Evolutionary conservation across 139 green algal species (phyloP).

Genomic region (Ulvella scutata): DNA sequence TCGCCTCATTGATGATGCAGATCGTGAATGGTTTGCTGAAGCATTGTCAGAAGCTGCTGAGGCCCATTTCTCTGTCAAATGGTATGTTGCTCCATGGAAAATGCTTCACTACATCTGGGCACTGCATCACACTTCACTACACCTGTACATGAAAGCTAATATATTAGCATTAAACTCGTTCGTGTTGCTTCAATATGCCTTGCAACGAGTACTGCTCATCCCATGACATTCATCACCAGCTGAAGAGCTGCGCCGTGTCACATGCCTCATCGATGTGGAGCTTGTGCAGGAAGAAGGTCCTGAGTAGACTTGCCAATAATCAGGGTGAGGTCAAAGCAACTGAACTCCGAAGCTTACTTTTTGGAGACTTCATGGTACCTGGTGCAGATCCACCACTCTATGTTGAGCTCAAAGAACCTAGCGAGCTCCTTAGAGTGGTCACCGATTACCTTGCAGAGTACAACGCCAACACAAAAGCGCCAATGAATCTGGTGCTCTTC

Average conservation of each 20-base stretch:
- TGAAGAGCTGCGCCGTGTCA: too few relatives aligned
- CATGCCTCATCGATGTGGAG: background rate
- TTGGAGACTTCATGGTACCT: conserved; percentile 26
- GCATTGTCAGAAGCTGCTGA: background rate
- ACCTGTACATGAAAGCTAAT: too few relatives aligned
- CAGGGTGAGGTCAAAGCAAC: conserved; percentile 7
- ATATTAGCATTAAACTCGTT: too few relatives aligned
- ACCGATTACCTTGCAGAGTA: conserved; percentile 43
- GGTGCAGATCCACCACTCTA: conserved; percentile 36
- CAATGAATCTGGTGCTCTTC: conserved; percentile 48
- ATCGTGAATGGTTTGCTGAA: conserved; percentile 21
- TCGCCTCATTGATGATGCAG: conserved; percentile 28
- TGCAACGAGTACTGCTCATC: too few relatives aligned
- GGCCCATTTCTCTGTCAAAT: background rate
- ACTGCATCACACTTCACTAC: too few relatives aligned
- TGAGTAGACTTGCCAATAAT: background rate
- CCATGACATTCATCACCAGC: too few relatives aligned
- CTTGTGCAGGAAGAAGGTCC: background rate
- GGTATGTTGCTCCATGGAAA: background rate
- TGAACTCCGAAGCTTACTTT: conserved; percentile 15
- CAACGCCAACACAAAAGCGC: conserved; percentile 37
- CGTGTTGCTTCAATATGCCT: too few relatives aligned
- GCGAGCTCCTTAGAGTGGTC: conserved; percentile 29
- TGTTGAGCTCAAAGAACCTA: conserved; percentile 25
- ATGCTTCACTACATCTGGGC: too few relatives aligned